Percentiles rank a stretch among this genome's conserved stretches.
phyloP scores from a whole-genome alignment of 1,284 basidiomycete genomes.

The Cryptococcus sp. region DNA sequence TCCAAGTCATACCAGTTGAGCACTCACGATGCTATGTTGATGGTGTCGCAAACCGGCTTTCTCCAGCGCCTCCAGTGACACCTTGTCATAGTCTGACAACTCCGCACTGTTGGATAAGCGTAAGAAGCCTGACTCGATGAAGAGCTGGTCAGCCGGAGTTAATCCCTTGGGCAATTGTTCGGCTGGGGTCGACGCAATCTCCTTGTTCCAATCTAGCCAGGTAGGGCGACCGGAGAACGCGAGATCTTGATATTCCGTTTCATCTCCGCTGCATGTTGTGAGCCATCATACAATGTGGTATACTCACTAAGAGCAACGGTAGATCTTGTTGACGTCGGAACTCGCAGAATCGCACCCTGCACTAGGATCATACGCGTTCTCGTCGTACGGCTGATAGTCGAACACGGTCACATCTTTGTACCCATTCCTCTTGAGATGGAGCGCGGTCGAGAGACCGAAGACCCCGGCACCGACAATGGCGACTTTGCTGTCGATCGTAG shows the following conservation, averaged over 20 bases:
- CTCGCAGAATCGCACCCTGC: conserved; percentile 24
- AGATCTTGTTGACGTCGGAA: conserved; percentile 30
- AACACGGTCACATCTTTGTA: conserved; percentile 28
- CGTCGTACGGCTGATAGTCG: conserved; percentile 24
- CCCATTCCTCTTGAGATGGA: conserved; percentile 19
- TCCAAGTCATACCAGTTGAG: neutral
- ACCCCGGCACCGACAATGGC: conserved; percentile 29
- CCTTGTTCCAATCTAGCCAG: conserved; percentile 25
- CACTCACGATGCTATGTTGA: conserved; percentile 15
- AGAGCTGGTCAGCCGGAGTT: conserved; percentile 15
- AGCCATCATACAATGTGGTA: neutral
- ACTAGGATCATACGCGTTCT: conserved; percentile 19
- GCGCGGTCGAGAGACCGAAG: conserved; percentile 28
- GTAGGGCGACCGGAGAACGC: conserved; percentile 19
- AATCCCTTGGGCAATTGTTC: conserved; percentile 20
- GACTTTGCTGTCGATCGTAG: conserved; percentile 14
- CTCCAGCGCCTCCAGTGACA: conserved; percentile 16
- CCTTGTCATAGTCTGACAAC: conserved; percentile 15
- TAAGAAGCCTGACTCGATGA: conserved; percentile 19
- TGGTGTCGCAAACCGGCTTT: conserved; percentile 19
- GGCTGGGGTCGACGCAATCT: conserved; percentile 14
- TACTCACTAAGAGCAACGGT: conserved; percentile 20
- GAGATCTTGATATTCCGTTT: conserved; percentile 26
- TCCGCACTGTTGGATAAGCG: conserved; percentile 12
- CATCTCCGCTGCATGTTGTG: conserved; percentile 10